phyloP scores from a whole-genome alignment of 805 yeast genomes.

The Candida verbasci region DNA sequence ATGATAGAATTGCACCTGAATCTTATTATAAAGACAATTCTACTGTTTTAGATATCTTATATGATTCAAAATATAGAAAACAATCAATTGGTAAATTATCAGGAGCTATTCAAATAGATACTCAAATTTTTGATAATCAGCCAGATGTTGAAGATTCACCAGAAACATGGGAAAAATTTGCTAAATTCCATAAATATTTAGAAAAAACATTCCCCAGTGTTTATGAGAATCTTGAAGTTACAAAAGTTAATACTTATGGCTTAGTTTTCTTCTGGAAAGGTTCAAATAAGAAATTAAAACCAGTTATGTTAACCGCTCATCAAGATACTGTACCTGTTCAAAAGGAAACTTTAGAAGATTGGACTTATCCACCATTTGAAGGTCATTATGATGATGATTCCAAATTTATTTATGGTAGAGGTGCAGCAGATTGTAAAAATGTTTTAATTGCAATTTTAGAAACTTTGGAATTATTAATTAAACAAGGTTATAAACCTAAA shows the following conservation, averaged over 20 bases:
- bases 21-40: conserved; percentile 29
- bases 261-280: conserved; percentile 65
- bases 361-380: conserved; percentile 65
- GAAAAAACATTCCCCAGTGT: conserved; percentile 51
- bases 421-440: conserved; percentile 73
- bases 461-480: conserved; percentile 54
- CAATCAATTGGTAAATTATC: conserved; percentile 42
- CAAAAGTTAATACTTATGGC: conserved; percentile 58
- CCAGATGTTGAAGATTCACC: conserved; percentile 50
- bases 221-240: conserved; percentile 44
- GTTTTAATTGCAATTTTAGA: conserved; percentile 63
- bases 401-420: conserved; percentile 70
- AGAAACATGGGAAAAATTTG: conserved; percentile 41
- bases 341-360: conserved; percentile 46
- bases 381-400: conserved; percentile 63
- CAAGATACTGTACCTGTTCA: conserved; percentile 81
- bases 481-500: conserved; percentile 49
- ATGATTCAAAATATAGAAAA: conserved; percentile 21
- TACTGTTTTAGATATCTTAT: conserved; percentile 23
- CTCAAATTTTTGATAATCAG: conserved; percentile 54
- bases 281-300: conserved; percentile 47
- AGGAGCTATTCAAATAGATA: conserved; percentile 61
- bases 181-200: conserved; percentile 49
- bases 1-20: conserved; percentile 18
- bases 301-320: conserved; percentile 68